A percentile compares a stretch with the other conserved stretches of the same genome.
phyloP scores from a whole-genome alignment of 768 basidiomycete genomes.

The Tephrocybe rancida region DNA sequence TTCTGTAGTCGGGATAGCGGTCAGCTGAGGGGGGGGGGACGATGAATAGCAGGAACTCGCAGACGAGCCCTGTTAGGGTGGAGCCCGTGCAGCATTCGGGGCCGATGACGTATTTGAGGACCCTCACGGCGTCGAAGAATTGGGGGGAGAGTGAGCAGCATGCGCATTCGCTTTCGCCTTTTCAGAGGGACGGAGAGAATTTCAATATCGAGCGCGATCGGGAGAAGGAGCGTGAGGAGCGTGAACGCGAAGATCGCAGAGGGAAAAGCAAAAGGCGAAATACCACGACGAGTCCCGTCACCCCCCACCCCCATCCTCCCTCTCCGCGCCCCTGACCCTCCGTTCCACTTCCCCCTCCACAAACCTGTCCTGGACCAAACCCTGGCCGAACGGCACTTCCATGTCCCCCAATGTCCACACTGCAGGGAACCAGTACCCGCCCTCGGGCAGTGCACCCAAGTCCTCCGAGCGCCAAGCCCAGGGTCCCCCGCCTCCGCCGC shows the following conservation, averaged over 20 bases:
- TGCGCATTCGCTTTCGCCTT: no score
- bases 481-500: neutral
- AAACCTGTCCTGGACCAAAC: neutral
- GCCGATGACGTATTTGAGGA: neutral
- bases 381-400: neutral
- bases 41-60: neutral
- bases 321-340: constrained; percentile 4
- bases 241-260: neutral
- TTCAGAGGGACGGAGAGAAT: no score
- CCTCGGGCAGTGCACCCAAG: neutral
- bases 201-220: neutral
- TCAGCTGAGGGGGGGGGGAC: neutral
- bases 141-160: neutral
- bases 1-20: neutral
- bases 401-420: neutral
- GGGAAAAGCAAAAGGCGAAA: neutral
- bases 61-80: constrained; percentile 13
- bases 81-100: neutral
- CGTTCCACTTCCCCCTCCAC: constrained; percentile 1
- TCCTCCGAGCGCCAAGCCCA: neutral
- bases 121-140: neutral
- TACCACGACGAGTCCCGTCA: constrained; percentile 3
- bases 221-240: neutral
- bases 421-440: neutral
- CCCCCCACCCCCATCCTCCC: constrained; percentile 5